Evolutionary conservation across 352 stramenopile species (phyloP), one percentile per base, ranked within the genome.

Genomic region (Pythium scleroteichum): DNA sequence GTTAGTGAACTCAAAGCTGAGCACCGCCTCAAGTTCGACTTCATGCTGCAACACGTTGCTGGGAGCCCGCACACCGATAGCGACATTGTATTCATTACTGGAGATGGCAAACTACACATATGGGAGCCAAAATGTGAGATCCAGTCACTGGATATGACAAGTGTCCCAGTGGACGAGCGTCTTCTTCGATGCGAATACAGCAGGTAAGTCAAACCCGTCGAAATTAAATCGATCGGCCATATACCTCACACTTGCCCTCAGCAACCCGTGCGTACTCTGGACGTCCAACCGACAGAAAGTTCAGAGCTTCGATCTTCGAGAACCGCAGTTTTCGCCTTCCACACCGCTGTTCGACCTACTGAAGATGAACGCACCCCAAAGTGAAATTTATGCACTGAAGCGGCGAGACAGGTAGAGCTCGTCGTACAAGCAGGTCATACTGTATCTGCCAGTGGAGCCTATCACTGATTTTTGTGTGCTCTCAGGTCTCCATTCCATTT

Each of bases 221-320:
- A 6, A 23, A 6, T 26, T 3, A 12, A 48, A 48, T 48, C 41
- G 24, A n/a, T 20, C 17, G 13, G 17, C 14, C 6, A 7, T 44
- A 8, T 44, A 20, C 6, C 38, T 44, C 38, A 13, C 6, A 20
- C 32, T 17, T 7, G 14, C n/a, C n/a, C n/a, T 2, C 52, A 93
- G 84, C 26, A 82, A 94, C 40, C 84, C 84, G 6, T 75, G 82
- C 23, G 84, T 94, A 19, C 62, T 94, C 24, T 94, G 82, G 84
- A 58, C 67, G 32, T 72, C 69, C 33, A 87, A 79, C 35, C 71
- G 69, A 33, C 57, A 73, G 27, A 66, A 65, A 7, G 57, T 90
- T 14, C 59, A 60, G 7, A 74, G 69, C 0, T 40, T 90, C 16
- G 84, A 94, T 67, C 53, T 85, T 46, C 76, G 84, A 3, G 59